Conservation (phyloP, 345 rosid species). For the Microcos paniculata region DNA sequence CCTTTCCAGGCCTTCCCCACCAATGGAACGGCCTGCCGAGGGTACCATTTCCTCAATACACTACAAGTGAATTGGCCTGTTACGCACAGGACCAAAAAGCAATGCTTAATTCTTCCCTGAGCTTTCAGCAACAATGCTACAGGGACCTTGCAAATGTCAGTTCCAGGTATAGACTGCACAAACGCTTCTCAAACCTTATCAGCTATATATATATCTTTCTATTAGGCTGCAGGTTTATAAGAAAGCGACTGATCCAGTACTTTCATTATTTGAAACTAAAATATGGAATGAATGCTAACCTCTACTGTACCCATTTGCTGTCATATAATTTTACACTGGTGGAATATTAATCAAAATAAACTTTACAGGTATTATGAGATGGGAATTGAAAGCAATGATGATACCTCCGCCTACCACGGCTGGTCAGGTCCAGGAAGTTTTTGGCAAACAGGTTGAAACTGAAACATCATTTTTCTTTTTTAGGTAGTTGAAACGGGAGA, state of each 20-base stretch:
- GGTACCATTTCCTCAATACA: neutral
- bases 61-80: neutral
- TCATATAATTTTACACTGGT: neutral
- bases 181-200: neutral
- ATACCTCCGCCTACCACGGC: constrained; percentile 4
- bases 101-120: constrained; percentile 2
- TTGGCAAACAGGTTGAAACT: neutral
- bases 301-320: neutral
- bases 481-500: no score
- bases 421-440: constrained; percentile 2
- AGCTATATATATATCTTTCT: neutral
- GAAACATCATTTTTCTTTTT: no score
- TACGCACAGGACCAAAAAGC: neutral
- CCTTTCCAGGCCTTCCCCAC: neutral
- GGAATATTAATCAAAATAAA: neutral
- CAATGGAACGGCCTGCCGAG: constrained; percentile 10
- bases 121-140: constrained; percentile 7
- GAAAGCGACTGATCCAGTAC: no score
- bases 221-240: neutral
- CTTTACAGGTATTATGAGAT: neutral
- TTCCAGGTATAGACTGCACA: constrained; percentile 20
- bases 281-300: no score
- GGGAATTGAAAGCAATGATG: constrained; percentile 3
- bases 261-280: neutral
- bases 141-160: neutral